Evolutionary conservation across 805 yeast species (phyloP).

Genomic region (Ogataea salicorniae): DNA sequence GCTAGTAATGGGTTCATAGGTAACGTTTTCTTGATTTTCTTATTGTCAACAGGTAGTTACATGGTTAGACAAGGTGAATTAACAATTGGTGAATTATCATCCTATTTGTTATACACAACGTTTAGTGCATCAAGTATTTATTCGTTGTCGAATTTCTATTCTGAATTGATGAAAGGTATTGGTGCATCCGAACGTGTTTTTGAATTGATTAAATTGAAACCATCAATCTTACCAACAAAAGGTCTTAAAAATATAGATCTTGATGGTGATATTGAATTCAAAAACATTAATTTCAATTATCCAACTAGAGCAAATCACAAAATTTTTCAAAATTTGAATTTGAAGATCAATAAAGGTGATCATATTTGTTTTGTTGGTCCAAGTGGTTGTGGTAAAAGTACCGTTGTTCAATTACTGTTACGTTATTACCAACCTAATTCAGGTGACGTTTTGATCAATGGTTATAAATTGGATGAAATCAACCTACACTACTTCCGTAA

Average conservation of each 20-base stretch:
- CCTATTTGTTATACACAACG: conserved; percentile 93
- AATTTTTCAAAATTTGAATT: conserved; percentile 57
- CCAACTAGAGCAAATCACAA: conserved; percentile 76
- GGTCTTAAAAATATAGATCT: conserved; percentile 45
- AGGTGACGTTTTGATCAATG: conserved; percentile 65
- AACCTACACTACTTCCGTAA: conserved; percentile 70
- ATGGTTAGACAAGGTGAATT: conserved; percentile 75
- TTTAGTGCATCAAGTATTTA: conserved; percentile 91
- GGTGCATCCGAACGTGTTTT: conserved; percentile 93
- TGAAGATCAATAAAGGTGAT: conserved; percentile 70
- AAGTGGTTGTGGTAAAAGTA: conserved; percentile 95
- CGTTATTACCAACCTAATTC: conserved; percentile 75
- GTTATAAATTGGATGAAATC: conserved; percentile 53
- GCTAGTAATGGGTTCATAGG: conserved; percentile 83
- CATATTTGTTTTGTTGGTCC: conserved; percentile 94
- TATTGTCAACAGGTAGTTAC: conserved; percentile 74
- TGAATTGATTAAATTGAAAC: conserved; percentile 76
- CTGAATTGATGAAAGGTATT: conserved; percentile 94
- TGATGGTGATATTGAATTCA: conserved; percentile 56
- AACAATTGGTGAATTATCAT: conserved; percentile 82
- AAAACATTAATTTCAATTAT: conserved; percentile 63
- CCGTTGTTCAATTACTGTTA: conserved; percentile 71
- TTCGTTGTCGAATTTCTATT: conserved; percentile 85
- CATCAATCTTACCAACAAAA: conserved; percentile 59
- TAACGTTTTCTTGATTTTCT: conserved; percentile 69